Conservation (phyloP, 257 asterid genomes). For the Buddleja alternifolia region DNA sequence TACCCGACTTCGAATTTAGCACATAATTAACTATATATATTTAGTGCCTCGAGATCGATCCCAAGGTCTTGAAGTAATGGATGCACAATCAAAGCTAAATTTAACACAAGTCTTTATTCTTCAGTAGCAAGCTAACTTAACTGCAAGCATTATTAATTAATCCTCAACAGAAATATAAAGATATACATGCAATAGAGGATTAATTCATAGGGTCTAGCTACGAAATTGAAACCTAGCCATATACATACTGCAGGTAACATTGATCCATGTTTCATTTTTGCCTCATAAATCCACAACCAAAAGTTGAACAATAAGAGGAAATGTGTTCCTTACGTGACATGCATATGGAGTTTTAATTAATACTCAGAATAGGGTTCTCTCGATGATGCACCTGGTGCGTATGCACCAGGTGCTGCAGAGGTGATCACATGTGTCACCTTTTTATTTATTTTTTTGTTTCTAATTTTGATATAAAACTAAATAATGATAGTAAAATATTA, state of each 20-base stretch:
- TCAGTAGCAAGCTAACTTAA: slow-evolving; percentile 23
- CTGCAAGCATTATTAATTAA: neutral
- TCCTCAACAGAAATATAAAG: neutral
- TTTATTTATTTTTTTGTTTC: too few species aligned
- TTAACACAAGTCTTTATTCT: neutral
- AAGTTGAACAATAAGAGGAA: slow-evolving; percentile 30
- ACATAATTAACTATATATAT: neutral
- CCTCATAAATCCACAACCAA: slow-evolving; percentile 44
- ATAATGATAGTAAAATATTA: too few species aligned
- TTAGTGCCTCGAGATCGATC: slow-evolving; percentile 6
- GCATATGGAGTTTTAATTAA: slow-evolving; percentile 25
- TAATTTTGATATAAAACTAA: too few species aligned
- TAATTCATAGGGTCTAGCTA: too few species aligned
- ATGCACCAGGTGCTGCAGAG: too few species aligned
- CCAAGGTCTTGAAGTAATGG: slow-evolving; percentile 13
- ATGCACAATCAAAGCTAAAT: slow-evolving; percentile 12
- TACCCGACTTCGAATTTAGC: too few species aligned
- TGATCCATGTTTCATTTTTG: slow-evolving; percentile 34
- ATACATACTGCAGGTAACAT: slow-evolving; percentile 10
- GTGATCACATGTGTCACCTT: too few species aligned
- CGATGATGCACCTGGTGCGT: too few species aligned
- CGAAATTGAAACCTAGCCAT: neutral
- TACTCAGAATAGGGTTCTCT: too few species aligned
- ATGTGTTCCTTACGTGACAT: slow-evolving; percentile 31
- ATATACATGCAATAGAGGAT: slow-evolving; percentile 26